Conservation (phyloP, 2,329 filamentous ascomycete genomes). For the Boeremia exigua region DNA sequence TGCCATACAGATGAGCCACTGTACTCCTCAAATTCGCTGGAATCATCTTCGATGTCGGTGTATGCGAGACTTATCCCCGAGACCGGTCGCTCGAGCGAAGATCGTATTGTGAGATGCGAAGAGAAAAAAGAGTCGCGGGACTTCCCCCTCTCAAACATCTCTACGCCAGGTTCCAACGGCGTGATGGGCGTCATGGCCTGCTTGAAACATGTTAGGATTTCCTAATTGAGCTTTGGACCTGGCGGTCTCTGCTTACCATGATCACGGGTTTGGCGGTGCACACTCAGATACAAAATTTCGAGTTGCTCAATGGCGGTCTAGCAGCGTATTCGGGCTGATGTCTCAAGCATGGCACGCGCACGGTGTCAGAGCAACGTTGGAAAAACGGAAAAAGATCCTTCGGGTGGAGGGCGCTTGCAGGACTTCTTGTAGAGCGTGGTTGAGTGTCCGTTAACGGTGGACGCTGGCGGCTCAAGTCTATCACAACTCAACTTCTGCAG, state of each 20-base stretch:
- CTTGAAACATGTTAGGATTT: constrained; percentile 38
- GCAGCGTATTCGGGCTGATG: constrained; percentile 26
- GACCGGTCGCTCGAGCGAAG: constrained; percentile 61
- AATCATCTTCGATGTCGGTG: constrained; percentile 72
- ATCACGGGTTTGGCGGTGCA: constrained; percentile 33
- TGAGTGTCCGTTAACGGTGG: constrained; percentile 38
- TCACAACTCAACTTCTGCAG: constrained; percentile 41
- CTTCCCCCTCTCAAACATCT: constrained; percentile 58
- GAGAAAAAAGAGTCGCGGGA: constrained; percentile 65
- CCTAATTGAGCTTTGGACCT: constrained; percentile 13
- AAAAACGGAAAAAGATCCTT: constrained; percentile 48
- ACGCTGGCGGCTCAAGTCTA: constrained; percentile 41
- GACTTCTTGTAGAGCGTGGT: constrained; percentile 52
- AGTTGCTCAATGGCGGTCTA: constrained; percentile 29
- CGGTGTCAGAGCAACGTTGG: constrained; percentile 38
- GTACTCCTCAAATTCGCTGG: constrained; percentile 56
- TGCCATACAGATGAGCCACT: constrained; percentile 69
- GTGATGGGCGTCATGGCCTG: constrained; percentile 55
- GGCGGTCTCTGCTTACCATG: constrained; percentile 42
- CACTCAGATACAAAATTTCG: constrained; percentile 21
- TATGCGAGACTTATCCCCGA: constrained; percentile 81
- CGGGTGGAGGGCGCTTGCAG: constrained; percentile 51
- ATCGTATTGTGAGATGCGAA: constrained; percentile 42
- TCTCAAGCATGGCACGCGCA: constrained; percentile 42
- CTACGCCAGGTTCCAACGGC: constrained; percentile 51